Evolutionary conservation across 192 early-diverging fungal genomes (phyloP).

Genomic region (Podila epigama): DNA sequence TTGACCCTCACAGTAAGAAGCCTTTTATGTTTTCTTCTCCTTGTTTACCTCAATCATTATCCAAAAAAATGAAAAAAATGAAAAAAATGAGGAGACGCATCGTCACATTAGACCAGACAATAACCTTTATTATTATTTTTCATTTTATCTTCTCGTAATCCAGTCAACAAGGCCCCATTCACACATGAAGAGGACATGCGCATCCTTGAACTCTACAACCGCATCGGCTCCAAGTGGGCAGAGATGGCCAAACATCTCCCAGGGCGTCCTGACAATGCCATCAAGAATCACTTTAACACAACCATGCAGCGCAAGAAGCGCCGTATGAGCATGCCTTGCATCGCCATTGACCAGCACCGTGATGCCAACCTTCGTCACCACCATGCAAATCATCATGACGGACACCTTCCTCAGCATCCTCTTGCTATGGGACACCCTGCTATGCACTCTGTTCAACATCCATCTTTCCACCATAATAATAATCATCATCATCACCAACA

Average conservation of each 20-base stretch:
- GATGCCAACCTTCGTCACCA: background rate
- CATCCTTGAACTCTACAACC: slow-evolving; percentile 15
- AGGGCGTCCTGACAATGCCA: slow-evolving; percentile 22
- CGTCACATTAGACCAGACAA: too few relatives aligned
- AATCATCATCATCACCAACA: background rate
- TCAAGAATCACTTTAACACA: slow-evolving; percentile 28
- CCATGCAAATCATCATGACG: background rate
- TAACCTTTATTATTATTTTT: too few relatives aligned
- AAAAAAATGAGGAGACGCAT: too few relatives aligned
- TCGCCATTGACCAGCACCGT: background rate
- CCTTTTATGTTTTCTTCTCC: background rate
- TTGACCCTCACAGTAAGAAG: slow-evolving; percentile 14
- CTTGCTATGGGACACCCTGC: background rate
- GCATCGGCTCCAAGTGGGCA: slow-evolving; percentile 21
- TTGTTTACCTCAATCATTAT: background rate
- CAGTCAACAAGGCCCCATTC: slow-evolving; percentile 25
- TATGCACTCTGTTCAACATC: background rate
- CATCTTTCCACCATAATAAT: background rate
- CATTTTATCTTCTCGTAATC: background rate
- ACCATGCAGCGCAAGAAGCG: slow-evolving; percentile 25
- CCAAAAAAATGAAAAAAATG: too few relatives aligned
- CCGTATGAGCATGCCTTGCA: slow-evolving; percentile 30
- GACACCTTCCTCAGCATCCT: background rate
- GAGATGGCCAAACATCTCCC: slow-evolving; percentile 25
- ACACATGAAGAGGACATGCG: slow-evolving; percentile 22